Conservation (phyloP, 2,329 filamentous ascomycete species). For the Colletotrichum costaricense region DNA sequence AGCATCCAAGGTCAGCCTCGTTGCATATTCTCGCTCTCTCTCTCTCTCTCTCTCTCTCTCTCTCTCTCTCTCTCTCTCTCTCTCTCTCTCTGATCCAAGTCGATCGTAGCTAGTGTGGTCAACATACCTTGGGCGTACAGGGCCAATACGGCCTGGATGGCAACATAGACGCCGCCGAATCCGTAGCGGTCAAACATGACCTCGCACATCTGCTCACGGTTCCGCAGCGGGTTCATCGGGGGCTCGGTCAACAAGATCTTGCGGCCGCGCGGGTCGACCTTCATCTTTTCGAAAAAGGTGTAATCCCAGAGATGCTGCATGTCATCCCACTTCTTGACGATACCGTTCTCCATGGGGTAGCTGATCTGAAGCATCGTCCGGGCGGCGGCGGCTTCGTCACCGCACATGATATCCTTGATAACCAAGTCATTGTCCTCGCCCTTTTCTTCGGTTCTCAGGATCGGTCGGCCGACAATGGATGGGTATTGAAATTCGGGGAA, state of each 20-base stretch:
- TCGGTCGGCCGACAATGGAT: slow-evolving; percentile 97
- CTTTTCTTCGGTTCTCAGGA: slow-evolving; percentile 94
- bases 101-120: not conserved
- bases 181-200: slow-evolving; percentile 99
- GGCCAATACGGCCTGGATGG: slow-evolving; percentile 95
- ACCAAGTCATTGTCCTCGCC: slow-evolving; percentile 67
- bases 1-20: slow-evolving; percentile 10
- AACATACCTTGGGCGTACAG: slow-evolving; percentile 90
- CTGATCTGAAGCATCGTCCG: slow-evolving; percentile 98
- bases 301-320: slow-evolving; percentile 99
- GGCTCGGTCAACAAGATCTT: slow-evolving; percentile 98
- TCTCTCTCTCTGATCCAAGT: not conserved
- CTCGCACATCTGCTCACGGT: slow-evolving; percentile 97
- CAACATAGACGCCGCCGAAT: slow-evolving; percentile 97
- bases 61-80: not conserved
- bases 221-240: slow-evolving; percentile 96
- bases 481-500: slow-evolving; percentile 99
- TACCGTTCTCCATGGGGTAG: slow-evolving; percentile 99
- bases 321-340: slow-evolving; percentile 99
- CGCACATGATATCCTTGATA: slow-evolving; percentile 99
- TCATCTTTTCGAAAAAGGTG: slow-evolving; percentile 97
- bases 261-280: slow-evolving; percentile 87
- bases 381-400: slow-evolving; percentile 95
- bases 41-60: not conserved
- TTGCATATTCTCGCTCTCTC: not conserved